A percentile compares a stretch with the other conserved stretches of the same genome.
phyloP scores from a whole-genome alignment of 2,329 filamentous ascomycete species.

The Exophiala dermatitidis region DNA sequence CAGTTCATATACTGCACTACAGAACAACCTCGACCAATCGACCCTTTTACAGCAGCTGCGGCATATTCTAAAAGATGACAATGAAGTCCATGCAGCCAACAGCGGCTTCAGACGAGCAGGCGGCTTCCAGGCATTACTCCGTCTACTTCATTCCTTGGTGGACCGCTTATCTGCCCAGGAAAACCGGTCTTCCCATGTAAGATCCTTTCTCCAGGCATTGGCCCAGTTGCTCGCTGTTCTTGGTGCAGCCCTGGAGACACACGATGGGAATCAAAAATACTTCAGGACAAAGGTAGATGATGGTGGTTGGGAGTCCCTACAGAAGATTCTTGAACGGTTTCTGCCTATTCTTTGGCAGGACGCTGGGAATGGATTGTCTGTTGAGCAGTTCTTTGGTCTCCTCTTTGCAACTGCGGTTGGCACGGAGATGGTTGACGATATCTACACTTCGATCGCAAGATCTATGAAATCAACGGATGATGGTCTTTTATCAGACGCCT shows the following conservation, averaged over 20 bases:
- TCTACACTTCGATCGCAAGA: conserved; percentile 41
- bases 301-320: conserved; percentile 70
- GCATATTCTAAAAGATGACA: conserved; percentile 53
- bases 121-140: conserved; percentile 69
- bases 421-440: conserved; percentile 63
- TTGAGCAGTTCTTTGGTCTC: conserved; percentile 75
- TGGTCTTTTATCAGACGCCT: conserved; percentile 6
- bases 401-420: conserved; percentile 74
- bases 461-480: conserved; percentile 6
- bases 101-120: conserved; percentile 75
- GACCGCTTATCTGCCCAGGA: conserved; percentile 60
- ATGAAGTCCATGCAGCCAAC: conserved; percentile 49
- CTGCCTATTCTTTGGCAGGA: conserved; percentile 9
- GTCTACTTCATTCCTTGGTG: conserved; percentile 61
- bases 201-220: conserved; percentile 60
- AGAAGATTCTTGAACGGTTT: conserved; percentile 49
- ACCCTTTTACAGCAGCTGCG: conserved; percentile 58
- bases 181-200: conserved; percentile 6
- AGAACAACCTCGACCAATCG: conserved; percentile 40
- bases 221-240: conserved; percentile 53
- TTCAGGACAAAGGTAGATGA: conserved; percentile 69
- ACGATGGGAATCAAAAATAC: conserved; percentile 80
- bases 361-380: conserved; percentile 39
- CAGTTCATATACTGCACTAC: conserved; percentile 29
- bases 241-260: conserved; percentile 65